phyloP scores from a whole-genome alignment of 78 protist genomes.

The Chrysochromulina tobinii region DNA sequence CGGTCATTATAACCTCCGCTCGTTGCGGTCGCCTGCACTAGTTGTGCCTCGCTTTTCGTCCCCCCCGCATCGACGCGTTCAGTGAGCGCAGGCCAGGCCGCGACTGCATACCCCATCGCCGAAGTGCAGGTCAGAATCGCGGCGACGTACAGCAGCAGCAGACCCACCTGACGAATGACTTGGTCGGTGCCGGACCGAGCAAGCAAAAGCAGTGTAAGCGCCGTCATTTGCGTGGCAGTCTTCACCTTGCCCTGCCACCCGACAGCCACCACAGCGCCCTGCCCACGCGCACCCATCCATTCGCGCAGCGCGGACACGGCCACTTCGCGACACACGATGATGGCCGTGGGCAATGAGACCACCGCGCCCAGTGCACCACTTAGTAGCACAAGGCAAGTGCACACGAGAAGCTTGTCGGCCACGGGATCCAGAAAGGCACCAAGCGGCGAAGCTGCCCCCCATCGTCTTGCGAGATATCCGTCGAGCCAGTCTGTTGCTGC shows the following conservation, averaged over 20 bases:
- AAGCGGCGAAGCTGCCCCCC: not conserved
- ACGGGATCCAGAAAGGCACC: conserved; percentile 14
- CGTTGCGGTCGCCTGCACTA: no score
- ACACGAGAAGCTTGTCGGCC: conserved; percentile 20
- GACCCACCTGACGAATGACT: not conserved
- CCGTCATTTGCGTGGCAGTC: not conserved
- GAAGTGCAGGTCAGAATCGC: not conserved
- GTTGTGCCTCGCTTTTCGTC: no score
- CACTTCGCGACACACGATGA: not conserved
- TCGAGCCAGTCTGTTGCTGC: not conserved
- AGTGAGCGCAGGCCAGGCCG: no score
- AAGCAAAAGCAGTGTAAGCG: not conserved
- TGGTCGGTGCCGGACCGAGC: not conserved
- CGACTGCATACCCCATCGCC: no score
- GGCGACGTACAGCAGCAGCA: not conserved
- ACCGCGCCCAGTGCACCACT: not conserved
- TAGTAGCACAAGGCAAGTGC: not conserved
- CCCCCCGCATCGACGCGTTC: no score
- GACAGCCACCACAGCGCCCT: not conserved
- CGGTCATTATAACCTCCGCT: no score
- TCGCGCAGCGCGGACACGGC: not conserved
- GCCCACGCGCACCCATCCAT: not conserved
- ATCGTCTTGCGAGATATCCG: not conserved
- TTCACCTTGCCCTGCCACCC: conserved; percentile 12
- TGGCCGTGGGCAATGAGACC: not conserved